Conservation (phyloP, 2,329 filamentous ascomycete species). For the Cadophora sp. region DNA sequence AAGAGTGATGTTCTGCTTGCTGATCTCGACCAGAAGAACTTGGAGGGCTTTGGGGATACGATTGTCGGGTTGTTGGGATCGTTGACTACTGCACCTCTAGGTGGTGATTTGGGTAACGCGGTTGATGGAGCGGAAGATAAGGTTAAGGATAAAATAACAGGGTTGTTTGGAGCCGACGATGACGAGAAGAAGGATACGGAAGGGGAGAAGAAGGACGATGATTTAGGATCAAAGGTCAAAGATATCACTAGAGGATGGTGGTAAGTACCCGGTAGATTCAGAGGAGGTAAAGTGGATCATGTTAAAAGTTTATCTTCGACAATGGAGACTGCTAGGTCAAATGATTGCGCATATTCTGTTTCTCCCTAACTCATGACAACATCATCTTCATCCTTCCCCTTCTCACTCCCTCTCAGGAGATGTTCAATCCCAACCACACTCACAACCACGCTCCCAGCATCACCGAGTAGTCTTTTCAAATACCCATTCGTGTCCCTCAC, state of each 20-base stretch:
- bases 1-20: slow-evolving; percentile 1
- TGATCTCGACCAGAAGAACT: background rate
- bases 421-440: too few species aligned
- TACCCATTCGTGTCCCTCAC: too few species aligned
- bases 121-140: background rate
- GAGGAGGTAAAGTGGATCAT: too few species aligned
- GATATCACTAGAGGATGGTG: background rate
- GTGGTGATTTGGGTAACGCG: background rate
- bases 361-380: too few species aligned
- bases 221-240: background rate
- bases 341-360: too few species aligned
- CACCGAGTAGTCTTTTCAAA: too few species aligned
- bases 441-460: too few species aligned
- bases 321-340: background rate
- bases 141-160: background rate
- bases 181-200: background rate
- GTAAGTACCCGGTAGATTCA: background rate
- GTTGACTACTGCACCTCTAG: background rate
- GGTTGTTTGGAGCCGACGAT: background rate
- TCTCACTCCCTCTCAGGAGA: too few species aligned
- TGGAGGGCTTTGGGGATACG: slow-evolving; percentile 9
- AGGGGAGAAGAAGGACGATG: background rate
- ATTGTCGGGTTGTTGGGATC: slow-evolving; percentile 6
- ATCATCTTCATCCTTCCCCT: too few species aligned
- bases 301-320: background rate